A percentile compares a stretch with the other conserved stretches of the same genome.
Evolutionary conservation across 2,329 filamentous ascomycete genomes (phyloP).

Genomic region (Emmonsiellopsis sp.): DNA sequence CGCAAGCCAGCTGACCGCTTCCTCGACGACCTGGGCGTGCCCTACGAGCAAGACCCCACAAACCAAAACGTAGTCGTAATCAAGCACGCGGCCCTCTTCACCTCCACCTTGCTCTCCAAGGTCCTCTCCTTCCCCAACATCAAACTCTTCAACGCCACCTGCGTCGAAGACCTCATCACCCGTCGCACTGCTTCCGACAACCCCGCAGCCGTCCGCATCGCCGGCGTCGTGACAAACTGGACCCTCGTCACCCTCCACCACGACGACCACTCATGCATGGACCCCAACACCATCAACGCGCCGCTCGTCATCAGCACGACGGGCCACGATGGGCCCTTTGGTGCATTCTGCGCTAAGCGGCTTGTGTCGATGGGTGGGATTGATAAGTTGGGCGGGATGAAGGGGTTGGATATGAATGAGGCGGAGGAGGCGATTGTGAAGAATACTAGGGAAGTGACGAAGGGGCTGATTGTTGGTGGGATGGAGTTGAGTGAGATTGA

Average conservation of each 20-base stretch:
- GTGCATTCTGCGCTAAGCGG: constrained; percentile 83
- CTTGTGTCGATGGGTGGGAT: constrained; percentile 81
- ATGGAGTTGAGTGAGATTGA: constrained; percentile 92
- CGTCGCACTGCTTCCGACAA: constrained; percentile 48
- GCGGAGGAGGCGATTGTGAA: constrained; percentile 94
- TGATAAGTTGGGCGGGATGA: constrained; percentile 81
- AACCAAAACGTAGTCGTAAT: constrained; percentile 84
- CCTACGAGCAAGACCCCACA: constrained; percentile 80
- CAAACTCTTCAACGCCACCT: constrained; percentile 93
- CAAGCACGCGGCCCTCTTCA: constrained; percentile 90
- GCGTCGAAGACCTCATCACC: constrained; percentile 87
- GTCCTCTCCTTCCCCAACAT: constrained; percentile 81
- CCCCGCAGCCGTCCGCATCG: constrained; percentile 55
- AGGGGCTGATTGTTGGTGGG: constrained; percentile 82
- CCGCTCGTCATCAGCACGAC: constrained; percentile 83
- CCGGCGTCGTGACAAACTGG: constrained; percentile 93
- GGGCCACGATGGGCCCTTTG: constrained; percentile 84
- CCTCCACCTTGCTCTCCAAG: constrained; percentile 73
- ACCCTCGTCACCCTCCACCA: constrained; percentile 82
- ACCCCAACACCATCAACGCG: constrained; percentile 93
- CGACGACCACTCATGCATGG: constrained; percentile 90
- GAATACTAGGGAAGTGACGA: constrained; percentile 76
- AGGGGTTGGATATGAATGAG: constrained; percentile 82
- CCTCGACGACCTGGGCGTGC: constrained; percentile 68
- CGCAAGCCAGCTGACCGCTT: constrained; percentile 85